These are phyloP conservation scores for Ophiostoma piceae DNA, from an alignment of 2,329 filamentous ascomycete species.

Conservation along the genomic window DNA sequence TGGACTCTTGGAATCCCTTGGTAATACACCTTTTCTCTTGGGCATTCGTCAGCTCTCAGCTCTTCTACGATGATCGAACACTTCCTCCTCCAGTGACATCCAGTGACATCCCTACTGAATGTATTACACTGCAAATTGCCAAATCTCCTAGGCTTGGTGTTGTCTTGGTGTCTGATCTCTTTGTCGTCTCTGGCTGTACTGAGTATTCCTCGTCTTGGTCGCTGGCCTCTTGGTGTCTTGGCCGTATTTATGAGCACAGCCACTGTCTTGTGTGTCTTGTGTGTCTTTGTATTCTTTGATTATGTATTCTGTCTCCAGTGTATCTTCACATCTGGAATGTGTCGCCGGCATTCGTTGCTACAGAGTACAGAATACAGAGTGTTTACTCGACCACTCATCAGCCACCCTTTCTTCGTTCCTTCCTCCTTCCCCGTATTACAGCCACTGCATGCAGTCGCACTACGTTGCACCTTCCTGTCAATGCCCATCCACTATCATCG, in stretches of 20 bases:
- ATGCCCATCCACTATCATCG: not conserved
- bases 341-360: not conserved
- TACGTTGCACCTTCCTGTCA: not conserved
- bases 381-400: not conserved
- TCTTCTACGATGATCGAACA: not conserved
- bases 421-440: not conserved
- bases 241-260: not conserved
- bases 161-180: conserved; percentile 13
- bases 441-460: not conserved
- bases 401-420: not conserved
- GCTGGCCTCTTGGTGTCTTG: not conserved
- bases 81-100: too few species aligned
- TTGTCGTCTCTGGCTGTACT: not conserved
- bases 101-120: not conserved
- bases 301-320: not conserved
- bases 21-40: not conserved
- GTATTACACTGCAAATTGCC: not conserved
- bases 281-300: not conserved
- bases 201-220: not conserved
- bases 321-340: not conserved
- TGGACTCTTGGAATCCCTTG: not conserved
- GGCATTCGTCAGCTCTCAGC: not conserved
- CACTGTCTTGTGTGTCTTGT: not conserved
- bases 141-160: conserved; percentile 11
- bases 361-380: not conserved